Evolutionary conservation across 768 basidiomycete genomes (phyloP).

Genomic region (Cystoderma amianthinum): DNA sequence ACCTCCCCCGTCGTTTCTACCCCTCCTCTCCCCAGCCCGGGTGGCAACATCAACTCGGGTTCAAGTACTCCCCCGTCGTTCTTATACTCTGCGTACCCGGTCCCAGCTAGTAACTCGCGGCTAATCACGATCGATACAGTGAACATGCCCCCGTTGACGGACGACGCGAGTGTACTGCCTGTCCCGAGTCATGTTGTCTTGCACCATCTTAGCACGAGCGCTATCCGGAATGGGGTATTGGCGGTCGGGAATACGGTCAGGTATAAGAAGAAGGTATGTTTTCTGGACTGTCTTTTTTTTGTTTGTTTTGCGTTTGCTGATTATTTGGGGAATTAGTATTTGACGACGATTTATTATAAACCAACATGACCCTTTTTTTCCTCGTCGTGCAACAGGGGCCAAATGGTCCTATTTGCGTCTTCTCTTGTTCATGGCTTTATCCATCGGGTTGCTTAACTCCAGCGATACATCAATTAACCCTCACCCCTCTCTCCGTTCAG

Average conservation of each 20-base stretch:
- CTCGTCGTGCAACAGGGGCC: neutral
- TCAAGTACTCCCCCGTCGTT: neutral
- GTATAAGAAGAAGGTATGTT: slow-evolving; percentile 81
- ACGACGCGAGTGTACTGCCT: slow-evolving; percentile 87
- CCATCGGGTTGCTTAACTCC: neutral
- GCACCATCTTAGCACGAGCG: slow-evolving; percentile 92
- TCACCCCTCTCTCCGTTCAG: neutral
- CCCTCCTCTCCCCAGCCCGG: slow-evolving; percentile 1
- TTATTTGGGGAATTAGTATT: slow-evolving; percentile 57
- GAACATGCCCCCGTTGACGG: slow-evolving; percentile 47
- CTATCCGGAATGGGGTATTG: slow-evolving; percentile 88
- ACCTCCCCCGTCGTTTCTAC: slow-evolving; percentile 2
- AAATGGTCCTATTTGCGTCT: neutral
- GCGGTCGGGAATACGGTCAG: slow-evolving; percentile 90
- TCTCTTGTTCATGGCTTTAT: neutral
- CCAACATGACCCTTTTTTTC: slow-evolving; percentile 11
- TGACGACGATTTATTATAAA: slow-evolving; percentile 65
- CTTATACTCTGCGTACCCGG: slow-evolving; percentile 2
- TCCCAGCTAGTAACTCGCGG: slow-evolving; percentile 14
- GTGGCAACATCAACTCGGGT: neutral
- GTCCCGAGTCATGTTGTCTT: slow-evolving; percentile 92
- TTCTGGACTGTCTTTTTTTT: slow-evolving; percentile 3
- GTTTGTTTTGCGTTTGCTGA: slow-evolving; percentile 5
- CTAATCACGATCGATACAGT: slow-evolving; percentile 25
- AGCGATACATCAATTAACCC: neutral